A percentile compares a stretch with the other conserved stretches of the same genome.
phyloP scores from a whole-genome alignment of 495 filamentous ascomycete species.

The Daldinia caldariorum region DNA sequence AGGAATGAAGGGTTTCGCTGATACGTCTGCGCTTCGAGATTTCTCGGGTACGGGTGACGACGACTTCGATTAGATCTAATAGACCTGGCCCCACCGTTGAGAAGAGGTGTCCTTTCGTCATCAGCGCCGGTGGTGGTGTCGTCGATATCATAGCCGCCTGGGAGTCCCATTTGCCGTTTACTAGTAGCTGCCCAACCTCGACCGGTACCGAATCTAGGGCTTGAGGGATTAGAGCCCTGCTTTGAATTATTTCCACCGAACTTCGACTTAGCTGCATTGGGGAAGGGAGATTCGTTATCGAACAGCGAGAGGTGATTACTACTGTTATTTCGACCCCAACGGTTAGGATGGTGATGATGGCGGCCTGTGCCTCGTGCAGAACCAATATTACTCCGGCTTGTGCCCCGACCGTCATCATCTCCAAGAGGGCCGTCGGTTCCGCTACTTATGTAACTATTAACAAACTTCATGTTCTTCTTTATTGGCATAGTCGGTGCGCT shows the following conservation, averaged over 20 bases:
- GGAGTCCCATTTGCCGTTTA: slow-evolving; percentile 49
- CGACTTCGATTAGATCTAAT: slow-evolving; percentile 69
- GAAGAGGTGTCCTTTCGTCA: slow-evolving; percentile 88
- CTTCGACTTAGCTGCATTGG: slow-evolving; percentile 53
- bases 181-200: slow-evolving; percentile 43
- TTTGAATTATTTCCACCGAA: slow-evolving; percentile 54
- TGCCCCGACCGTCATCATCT: slow-evolving; percentile 71
- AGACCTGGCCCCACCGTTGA: slow-evolving; percentile 59
- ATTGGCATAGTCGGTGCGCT: slow-evolving; percentile 72
- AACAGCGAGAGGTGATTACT: slow-evolving; percentile 78
- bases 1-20: slow-evolving; percentile 68
- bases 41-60: slow-evolving; percentile 66
- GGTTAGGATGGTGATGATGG: slow-evolving; percentile 83
- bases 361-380: slow-evolving; percentile 74
- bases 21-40: slow-evolving; percentile 79
- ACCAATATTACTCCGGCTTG: slow-evolving; percentile 66
- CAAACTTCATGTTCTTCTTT: slow-evolving; percentile 98
- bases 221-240: slow-evolving; percentile 71
- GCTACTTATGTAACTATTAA: slow-evolving; percentile 77
- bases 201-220: slow-evolving; percentile 53
- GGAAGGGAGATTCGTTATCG: slow-evolving; percentile 78
- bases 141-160: slow-evolving; percentile 63
- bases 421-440: slow-evolving; percentile 68
- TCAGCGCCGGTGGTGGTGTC: slow-evolving; percentile 73
- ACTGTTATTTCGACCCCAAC: slow-evolving; percentile 70